These are phyloP conservation scores for Silene noctiflora DNA, from an alignment of 179 eudicot genomes.

Conservation along the genomic window DNA sequence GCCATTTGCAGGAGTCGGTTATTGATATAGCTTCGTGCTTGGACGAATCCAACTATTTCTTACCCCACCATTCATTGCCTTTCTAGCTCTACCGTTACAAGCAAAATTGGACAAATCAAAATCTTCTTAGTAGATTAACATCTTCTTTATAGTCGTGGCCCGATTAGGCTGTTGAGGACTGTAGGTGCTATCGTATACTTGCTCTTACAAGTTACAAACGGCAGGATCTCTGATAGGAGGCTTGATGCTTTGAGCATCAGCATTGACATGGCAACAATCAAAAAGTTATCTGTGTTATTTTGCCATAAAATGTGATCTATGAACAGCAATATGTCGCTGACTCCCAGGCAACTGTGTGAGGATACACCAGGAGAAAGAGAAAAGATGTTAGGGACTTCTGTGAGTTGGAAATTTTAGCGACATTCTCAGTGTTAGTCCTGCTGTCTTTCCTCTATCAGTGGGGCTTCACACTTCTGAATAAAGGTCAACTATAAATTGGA, in stretches of 20 bases:
- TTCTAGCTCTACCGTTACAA: background rate
- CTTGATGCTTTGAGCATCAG: slow-evolving; percentile 4
- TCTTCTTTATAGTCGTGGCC: background rate
- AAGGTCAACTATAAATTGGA: background rate
- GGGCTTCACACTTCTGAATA: background rate
- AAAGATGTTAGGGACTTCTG: background rate
- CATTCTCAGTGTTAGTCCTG: background rate
- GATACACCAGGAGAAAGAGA: background rate
- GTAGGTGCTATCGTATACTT: background rate
- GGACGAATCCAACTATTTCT: background rate
- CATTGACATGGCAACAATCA: background rate
- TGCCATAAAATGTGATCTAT: background rate
- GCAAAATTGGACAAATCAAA: background rate
- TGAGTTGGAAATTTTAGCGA: background rate
- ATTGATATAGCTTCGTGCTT: background rate
- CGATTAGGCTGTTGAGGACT: slow-evolving; percentile 4
- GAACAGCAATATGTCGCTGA: background rate
- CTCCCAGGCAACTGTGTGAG: background rate
- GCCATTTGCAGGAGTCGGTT: too few species aligned
- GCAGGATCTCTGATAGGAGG: background rate
- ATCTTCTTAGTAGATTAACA: background rate
- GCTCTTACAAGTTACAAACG: background rate
- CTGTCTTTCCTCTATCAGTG: background rate
- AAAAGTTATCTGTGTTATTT: background rate
- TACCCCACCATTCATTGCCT: background rate